phyloP scores from a whole-genome alignment of 352 stramenopile genomes.

The Pythium aristosporum region DNA sequence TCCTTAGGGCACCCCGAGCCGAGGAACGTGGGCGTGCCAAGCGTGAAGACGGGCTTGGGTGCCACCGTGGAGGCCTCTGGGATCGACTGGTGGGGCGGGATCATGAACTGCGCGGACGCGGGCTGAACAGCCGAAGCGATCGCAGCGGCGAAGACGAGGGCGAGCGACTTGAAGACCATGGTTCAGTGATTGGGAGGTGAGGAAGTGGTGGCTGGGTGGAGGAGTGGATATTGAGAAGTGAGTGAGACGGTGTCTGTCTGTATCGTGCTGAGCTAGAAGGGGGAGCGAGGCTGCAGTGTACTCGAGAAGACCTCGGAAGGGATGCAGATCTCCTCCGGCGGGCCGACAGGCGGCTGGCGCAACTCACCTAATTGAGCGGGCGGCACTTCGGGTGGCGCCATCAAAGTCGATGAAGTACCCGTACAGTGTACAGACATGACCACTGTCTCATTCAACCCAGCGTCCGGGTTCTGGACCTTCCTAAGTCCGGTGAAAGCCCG shows the following conservation, averaged over 20 bases:
- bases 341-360: too few relatives aligned
- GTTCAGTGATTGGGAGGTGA: neutral
- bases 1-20: conserved; percentile 36
- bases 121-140: neutral
- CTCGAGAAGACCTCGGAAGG: too few relatives aligned
- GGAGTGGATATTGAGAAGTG: conserved; percentile 3
- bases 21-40: conserved; percentile 31
- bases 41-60: conserved; percentile 16
- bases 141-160: neutral
- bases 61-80: neutral
- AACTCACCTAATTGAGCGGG: too few relatives aligned
- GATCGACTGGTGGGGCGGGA: neutral
- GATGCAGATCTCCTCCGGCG: too few relatives aligned
- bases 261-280: too few relatives aligned
- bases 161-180: conserved; percentile 11
- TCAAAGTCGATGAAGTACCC: too few relatives aligned
- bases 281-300: too few relatives aligned
- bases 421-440: too few relatives aligned
- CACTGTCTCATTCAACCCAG: too few relatives aligned
- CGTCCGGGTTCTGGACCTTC: too few relatives aligned
- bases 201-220: neutral
- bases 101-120: neutral
- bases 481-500: too few relatives aligned
- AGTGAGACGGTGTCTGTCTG: neutral
- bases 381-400: too few relatives aligned